These are phyloP conservation scores for Colletotrichum theobromicola DNA, from an alignment of 2,329 filamentous ascomycete species.

Conservation along the genomic window DNA sequence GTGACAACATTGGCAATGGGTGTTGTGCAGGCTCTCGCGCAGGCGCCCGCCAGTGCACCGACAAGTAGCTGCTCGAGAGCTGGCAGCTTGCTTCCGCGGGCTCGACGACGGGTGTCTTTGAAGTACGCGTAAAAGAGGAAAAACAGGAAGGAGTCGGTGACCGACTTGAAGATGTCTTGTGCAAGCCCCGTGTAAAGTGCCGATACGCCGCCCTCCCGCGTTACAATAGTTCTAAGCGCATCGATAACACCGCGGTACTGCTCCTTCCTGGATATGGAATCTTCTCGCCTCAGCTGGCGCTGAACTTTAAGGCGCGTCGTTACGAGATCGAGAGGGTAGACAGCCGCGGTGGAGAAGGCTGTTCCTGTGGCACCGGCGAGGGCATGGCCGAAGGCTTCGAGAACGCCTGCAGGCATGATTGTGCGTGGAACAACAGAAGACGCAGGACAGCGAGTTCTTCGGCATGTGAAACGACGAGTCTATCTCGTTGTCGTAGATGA, in stretches of 20 bases:
- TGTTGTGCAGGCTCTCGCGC: constrained; percentile 77
- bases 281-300: constrained; percentile 54
- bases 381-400: constrained; percentile 83
- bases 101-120: constrained; percentile 35
- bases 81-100: constrained; percentile 48
- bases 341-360: constrained; percentile 76
- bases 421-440: not conserved
- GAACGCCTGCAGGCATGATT: constrained; percentile 36
- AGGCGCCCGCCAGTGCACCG: constrained; percentile 75
- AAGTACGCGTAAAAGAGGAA: constrained; percentile 78
- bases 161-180: constrained; percentile 69
- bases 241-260: constrained; percentile 72
- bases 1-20: constrained; percentile 85
- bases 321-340: constrained; percentile 83
- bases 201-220: constrained; percentile 69
- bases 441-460: not conserved
- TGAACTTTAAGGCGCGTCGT: constrained; percentile 85
- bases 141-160: constrained; percentile 82
- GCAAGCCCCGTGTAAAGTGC: constrained; percentile 74
- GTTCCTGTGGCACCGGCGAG: constrained; percentile 80
- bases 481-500: not conserved
- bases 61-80: constrained; percentile 76
- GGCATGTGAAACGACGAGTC: not conserved
- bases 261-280: constrained; percentile 11
- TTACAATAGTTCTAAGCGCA: constrained; percentile 73